Base-by-base conservation (phyloP, 108 stramenopile species). In the Skeletonema tropicum region DNA sequence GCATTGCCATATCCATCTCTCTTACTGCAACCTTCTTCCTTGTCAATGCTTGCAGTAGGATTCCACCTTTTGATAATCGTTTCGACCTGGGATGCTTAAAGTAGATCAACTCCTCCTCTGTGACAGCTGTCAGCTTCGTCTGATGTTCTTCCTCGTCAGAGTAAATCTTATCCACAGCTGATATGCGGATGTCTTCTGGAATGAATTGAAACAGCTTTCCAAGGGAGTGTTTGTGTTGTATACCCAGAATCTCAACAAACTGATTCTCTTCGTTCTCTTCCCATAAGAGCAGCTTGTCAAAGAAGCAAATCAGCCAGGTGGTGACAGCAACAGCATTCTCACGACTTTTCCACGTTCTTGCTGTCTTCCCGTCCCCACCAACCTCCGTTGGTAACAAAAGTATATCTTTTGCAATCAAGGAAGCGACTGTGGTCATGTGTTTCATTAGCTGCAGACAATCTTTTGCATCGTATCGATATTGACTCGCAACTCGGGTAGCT, bases 401-500 rank as follows among this genome's bases (percentile, higher is more conserved):
- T 15, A 89, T 83, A 57, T 89, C 86, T n/a, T 83, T 62, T 8
- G 29, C 23, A 48, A 87, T 84, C 32, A 85, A 61, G 15, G 75
- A 68, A 32, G 82, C 61, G 5, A 77, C 73, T 2, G 72, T 73
- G 19, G 80, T 89, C 67, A 85, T 75, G 26, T 85, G 84, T 59
- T 87, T 87, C 66, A 83, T 89, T 19, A 89, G 73, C 66, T 87
- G 88, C 45, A 85, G 21, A 36, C 73, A 76, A 68, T 83, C 82
- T 57, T 64, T 79, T 3, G 59, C 46, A n/a, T 89, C 82, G 55
- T 83, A 87, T 19, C 60, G 74, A 61, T 85, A 89, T 6, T 58
- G 55, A 42, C 84, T 80, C 15, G 84, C 83, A 2, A 89, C 86
- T 12, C 74, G 71, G 32, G 68, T 67, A 11, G 84, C 88, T 35